Conservation (phyloP, 495 filamentous ascomycete genomes). For the Chaetomium cochliodes region DNA sequence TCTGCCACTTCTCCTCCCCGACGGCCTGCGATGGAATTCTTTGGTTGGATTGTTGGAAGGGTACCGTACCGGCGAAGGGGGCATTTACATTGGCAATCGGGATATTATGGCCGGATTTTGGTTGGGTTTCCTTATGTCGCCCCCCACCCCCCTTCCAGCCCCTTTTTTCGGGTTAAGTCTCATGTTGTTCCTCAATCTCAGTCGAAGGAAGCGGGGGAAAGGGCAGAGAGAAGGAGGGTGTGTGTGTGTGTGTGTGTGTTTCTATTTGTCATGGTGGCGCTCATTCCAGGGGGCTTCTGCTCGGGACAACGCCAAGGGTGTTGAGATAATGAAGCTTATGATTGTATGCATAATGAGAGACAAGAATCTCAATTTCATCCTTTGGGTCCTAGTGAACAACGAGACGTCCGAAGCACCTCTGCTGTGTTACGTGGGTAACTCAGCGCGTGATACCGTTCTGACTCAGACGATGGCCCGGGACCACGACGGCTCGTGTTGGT, state of each 20-base stretch:
- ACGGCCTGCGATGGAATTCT: not conserved
- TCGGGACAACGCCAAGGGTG: not conserved
- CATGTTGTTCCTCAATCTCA: not conserved
- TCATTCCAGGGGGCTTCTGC: slow-evolving; percentile 6
- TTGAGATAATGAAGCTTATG: slow-evolving; percentile 28
- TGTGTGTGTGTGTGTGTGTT: not conserved
- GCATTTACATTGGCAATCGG: slow-evolving; percentile 1
- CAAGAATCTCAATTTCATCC: slow-evolving; percentile 12
- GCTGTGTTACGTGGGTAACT: not conserved
- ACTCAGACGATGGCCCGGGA: not conserved
- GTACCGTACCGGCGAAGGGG: not conserved
- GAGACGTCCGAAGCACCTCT: not conserved
- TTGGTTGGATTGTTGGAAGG: not conserved
- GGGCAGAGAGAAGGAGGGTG: not conserved
- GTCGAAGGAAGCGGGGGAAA: not conserved
- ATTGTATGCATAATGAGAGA: slow-evolving; percentile 32
- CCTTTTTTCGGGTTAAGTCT: slow-evolving; percentile 5
- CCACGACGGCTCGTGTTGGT: not conserved
- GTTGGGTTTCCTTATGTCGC: slow-evolving; percentile 6
- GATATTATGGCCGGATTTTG: slow-evolving; percentile 1
- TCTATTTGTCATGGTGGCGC: slow-evolving; percentile 21
- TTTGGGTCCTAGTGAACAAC: not conserved
- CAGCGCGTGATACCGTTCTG: slow-evolving; percentile 2
- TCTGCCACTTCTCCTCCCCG: not conserved
- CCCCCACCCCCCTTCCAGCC: not conserved